phyloP scores from a whole-genome alignment of 2,329 filamentous ascomycete species.

The Akanthomyces dipterigenus region DNA sequence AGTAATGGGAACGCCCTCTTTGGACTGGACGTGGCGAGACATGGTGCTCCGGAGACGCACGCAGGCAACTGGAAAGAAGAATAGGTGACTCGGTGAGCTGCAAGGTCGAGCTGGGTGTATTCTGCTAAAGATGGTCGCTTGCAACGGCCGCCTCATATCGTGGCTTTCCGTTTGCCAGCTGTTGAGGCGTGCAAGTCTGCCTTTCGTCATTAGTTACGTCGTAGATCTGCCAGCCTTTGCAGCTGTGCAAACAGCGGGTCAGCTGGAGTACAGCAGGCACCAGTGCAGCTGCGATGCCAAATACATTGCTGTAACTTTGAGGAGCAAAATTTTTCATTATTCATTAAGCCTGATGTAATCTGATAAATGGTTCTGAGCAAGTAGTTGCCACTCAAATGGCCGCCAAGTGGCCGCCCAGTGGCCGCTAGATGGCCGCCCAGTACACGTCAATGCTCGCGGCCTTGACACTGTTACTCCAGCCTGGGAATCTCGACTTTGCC shows the following conservation, averaged over 20 bases:
- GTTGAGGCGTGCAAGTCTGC: neutral
- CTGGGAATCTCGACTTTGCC: slow-evolving; percentile 50
- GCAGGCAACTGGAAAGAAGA: neutral
- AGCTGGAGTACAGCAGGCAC: neutral
- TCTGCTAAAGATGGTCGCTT: neutral
- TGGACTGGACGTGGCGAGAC: slow-evolving; percentile 3
- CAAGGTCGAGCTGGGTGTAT: neutral
- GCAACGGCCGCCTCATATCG: neutral
- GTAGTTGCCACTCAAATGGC: slow-evolving; percentile 18
- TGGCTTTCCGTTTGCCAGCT: neutral
- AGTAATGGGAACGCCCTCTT: slow-evolving; percentile 32
- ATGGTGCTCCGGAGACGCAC: neutral
- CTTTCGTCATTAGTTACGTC: neutral
- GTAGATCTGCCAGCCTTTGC: neutral
- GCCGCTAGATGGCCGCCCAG: slow-evolving; percentile 39
- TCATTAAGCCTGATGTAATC: neutral
- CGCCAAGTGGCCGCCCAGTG: slow-evolving; percentile 51
- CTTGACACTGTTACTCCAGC: slow-evolving; percentile 47
- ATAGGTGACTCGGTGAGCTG: neutral
- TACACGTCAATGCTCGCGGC: slow-evolving; percentile 49
- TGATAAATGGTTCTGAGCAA: neutral
- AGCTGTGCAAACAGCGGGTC: slow-evolving; percentile 1
- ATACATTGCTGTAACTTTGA: neutral
- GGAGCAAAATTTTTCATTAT: neutral
- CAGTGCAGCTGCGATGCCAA: neutral